Percentiles rank a stretch among this genome's conserved stretches.
Conservation (phyloP, 1,284 basidiomycete genomes). For the Athelia psychrophila region DNA sequence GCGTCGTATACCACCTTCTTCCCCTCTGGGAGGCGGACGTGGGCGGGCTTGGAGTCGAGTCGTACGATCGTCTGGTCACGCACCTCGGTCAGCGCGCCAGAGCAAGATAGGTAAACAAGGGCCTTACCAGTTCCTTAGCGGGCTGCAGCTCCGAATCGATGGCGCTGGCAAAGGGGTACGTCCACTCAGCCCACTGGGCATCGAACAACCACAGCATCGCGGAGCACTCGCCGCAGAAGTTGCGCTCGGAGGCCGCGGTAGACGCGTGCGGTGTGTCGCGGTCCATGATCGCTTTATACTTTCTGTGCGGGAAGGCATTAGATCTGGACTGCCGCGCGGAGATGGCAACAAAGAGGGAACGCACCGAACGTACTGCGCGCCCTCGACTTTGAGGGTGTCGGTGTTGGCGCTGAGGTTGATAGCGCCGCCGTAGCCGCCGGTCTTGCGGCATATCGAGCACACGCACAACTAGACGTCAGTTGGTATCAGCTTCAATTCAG, state of each 20-base stretch:
- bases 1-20: slow-evolving; percentile 39
- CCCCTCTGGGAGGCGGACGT: slow-evolving; percentile 59
- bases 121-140: slow-evolving; percentile 46
- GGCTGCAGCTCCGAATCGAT: slow-evolving; percentile 48
- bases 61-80: slow-evolving; percentile 49
- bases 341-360: slow-evolving; percentile 2
- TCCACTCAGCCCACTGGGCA: slow-evolving; percentile 37
- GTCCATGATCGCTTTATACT: slow-evolving; percentile 54
- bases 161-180: slow-evolving; percentile 55
- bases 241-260: slow-evolving; percentile 50
- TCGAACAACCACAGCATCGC: slow-evolving; percentile 63
- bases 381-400: slow-evolving; percentile 46
- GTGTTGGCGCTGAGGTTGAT: slow-evolving; percentile 54
- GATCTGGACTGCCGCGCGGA: too few relatives aligned
- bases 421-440: slow-evolving; percentile 56
- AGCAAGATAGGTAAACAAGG: not conserved
- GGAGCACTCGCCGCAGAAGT: slow-evolving; percentile 57
- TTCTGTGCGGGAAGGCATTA: slow-evolving; percentile 25
- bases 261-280: slow-evolving; percentile 45
- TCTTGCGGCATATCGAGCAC: slow-evolving; percentile 65
- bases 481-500: not conserved
- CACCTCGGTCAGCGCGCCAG: not conserved
- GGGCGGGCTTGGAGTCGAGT: slow-evolving; percentile 48
- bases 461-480: slow-evolving; percentile 41
- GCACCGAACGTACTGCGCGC: slow-evolving; percentile 50